Evolutionary conservation across 352 stramenopile species (phyloP).

Genomic region (Phytophthora sp.): DNA sequence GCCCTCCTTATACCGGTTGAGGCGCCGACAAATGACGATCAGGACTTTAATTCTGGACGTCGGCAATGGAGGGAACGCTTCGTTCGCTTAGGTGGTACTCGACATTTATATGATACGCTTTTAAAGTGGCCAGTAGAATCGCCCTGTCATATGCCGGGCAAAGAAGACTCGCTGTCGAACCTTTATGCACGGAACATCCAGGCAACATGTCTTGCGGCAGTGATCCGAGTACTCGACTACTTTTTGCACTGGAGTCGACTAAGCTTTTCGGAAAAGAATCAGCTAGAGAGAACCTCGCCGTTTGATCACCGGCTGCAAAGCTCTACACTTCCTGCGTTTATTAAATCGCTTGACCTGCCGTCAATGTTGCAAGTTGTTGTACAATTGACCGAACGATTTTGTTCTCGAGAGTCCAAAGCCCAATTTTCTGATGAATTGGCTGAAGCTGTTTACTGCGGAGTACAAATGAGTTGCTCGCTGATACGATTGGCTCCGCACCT

Average conservation of each 20-base stretch:
- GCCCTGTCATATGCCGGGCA: not conserved
- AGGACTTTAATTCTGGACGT: slow-evolving; percentile 46
- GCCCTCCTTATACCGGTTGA: slow-evolving; percentile 61
- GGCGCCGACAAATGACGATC: not conserved
- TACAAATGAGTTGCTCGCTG: slow-evolving; percentile 34
- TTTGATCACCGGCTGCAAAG: slow-evolving; percentile 43
- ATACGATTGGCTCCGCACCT: slow-evolving; percentile 26
- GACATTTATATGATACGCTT: slow-evolving; percentile 51
- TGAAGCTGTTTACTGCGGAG: slow-evolving; percentile 24
- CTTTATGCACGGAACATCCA: slow-evolving; percentile 46
- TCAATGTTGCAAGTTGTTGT: slow-evolving; percentile 18
- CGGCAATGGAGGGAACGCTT: slow-evolving; percentile 85
- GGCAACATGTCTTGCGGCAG: slow-evolving; percentile 54
- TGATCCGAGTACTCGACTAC: slow-evolving; percentile 54
- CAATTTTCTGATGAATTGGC: slow-evolving; percentile 33
- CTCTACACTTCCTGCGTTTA: slow-evolving; percentile 42
- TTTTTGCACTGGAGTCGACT: slow-evolving; percentile 41
- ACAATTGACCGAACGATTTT: slow-evolving; percentile 12
- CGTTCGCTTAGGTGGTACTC: slow-evolving; percentile 59
- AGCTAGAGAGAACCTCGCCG: not conserved
- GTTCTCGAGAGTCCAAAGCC: not conserved
- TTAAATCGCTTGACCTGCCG: slow-evolving; percentile 31
- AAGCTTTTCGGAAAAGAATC: not conserved
- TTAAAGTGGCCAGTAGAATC: slow-evolving; percentile 27
- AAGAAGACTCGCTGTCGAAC: slow-evolving; percentile 1